Conservation (phyloP, 1,139 yeast genomes). For the Zygoascus meyerae region DNA sequence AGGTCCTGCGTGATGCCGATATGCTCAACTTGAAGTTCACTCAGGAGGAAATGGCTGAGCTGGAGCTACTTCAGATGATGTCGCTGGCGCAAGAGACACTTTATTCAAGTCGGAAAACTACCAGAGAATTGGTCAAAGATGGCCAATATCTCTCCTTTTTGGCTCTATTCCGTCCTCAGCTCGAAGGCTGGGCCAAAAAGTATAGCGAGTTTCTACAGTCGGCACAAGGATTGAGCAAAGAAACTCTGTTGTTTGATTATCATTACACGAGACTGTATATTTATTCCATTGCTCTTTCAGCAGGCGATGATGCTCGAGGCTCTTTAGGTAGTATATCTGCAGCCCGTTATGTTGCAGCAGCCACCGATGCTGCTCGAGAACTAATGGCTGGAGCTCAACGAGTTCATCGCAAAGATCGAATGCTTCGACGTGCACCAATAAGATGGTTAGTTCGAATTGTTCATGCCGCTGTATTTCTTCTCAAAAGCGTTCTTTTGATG, state of each 20-base stretch:
- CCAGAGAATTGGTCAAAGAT: constrained; percentile 36
- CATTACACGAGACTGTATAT: constrained; percentile 79
- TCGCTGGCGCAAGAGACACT: constrained; percentile 79
- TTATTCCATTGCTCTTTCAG: constrained; percentile 64
- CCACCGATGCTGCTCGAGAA: constrained; percentile 80
- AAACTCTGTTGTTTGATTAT: constrained; percentile 72
- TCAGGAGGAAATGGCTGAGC: constrained; percentile 64
- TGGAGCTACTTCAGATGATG: constrained; percentile 73
- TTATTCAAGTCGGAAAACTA: constrained; percentile 44
- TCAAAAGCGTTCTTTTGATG: constrained; percentile 56
- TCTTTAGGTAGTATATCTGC: constrained; percentile 7
- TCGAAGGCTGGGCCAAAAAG: constrained; percentile 71
- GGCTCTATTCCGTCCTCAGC: constrained; percentile 65
- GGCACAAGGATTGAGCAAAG: constrained; percentile 47
- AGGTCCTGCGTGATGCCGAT: constrained; percentile 30
- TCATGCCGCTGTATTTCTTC: constrained; percentile 86
- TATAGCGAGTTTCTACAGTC: constrained; percentile 53
- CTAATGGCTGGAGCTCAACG: constrained; percentile 66
- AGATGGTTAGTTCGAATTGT: constrained; percentile 86
- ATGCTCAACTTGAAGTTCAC: constrained; percentile 44
- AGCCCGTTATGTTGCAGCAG: constrained; percentile 58
- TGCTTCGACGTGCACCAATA: constrained; percentile 75
- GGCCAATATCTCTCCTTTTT: constrained; percentile 66
- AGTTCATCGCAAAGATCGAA: constrained; percentile 53
- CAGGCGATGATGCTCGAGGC: constrained; percentile 14